A percentile compares a stretch with the other conserved stretches of the same genome.
Evolutionary conservation across 2,329 filamentous ascomycete genomes (phyloP).

Genomic region (Orbilia quercus): DNA sequence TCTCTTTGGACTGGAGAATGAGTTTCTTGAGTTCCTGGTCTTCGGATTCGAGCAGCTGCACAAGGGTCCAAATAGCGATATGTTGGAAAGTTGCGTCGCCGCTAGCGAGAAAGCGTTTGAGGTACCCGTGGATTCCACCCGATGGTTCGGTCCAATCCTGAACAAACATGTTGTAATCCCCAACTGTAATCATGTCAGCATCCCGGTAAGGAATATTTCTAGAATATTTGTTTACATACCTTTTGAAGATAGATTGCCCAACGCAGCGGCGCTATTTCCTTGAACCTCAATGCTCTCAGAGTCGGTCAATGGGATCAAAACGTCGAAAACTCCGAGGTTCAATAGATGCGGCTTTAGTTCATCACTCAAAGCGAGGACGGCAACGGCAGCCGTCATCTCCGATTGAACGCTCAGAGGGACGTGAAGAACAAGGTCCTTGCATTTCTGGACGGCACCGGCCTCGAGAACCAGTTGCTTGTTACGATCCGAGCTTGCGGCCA

Average conservation of each 20-base stretch:
- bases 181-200: constrained; percentile 71
- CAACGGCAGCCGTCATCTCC: constrained; percentile 99
- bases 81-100: constrained; percentile 98
- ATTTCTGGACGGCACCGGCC: constrained; percentile 96
- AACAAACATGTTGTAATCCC: constrained; percentile 95
- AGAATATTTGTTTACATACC: constrained; percentile 70
- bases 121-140: constrained; percentile 94
- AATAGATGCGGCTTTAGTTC: constrained; percentile 92
- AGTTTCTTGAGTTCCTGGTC: constrained; percentile 87
- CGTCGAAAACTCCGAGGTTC: constrained; percentile 93
- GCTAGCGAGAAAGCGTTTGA: constrained; percentile 90
- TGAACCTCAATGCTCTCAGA: constrained; percentile 98
- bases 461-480: constrained; percentile 98
- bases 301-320: constrained; percentile 92
- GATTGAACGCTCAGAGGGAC: constrained; percentile 95
- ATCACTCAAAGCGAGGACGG: constrained; percentile 92
- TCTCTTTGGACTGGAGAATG: constrained; percentile 88
- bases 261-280: constrained; percentile 93
- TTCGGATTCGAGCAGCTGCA: constrained; percentile 94
- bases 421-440: constrained; percentile 93
- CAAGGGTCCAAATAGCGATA: constrained; percentile 96
- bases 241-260: constrained; percentile 97
- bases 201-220: background rate
- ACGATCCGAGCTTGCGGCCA: constrained; percentile 94
- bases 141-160: constrained; percentile 92